Conservation (phyloP, 495 filamentous ascomycete species). For the Podospora pseudocomata region DNA sequence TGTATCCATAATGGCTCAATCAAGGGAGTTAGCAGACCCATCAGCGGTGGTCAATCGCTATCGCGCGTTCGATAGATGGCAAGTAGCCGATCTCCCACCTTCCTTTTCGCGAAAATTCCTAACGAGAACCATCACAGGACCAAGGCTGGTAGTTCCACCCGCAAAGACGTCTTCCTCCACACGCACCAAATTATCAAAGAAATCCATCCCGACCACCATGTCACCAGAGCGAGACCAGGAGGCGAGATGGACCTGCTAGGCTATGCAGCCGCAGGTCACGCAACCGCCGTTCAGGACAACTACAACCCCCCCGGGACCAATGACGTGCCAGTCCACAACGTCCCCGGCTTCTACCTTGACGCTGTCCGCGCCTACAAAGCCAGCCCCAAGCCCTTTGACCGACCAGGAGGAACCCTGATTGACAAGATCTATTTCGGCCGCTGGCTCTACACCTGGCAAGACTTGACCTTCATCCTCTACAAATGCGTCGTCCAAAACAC, state of each 20-base stretch:
- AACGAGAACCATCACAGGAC: not conserved
- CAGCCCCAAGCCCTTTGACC: constrained; percentile 9
- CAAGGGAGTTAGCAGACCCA: not conserved
- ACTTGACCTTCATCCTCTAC: constrained; percentile 45
- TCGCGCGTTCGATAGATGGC: not conserved
- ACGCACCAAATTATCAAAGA: constrained; percentile 15
- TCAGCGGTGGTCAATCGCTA: not conserved
- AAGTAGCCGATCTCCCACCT: not conserved
- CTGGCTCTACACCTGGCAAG: constrained; percentile 43
- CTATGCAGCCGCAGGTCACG: constrained; percentile 30
- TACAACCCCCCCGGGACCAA: constrained; percentile 14
- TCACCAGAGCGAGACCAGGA: constrained; percentile 20
- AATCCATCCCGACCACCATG: constrained; percentile 25
- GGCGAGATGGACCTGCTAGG: constrained; percentile 23
- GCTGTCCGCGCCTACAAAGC: not conserved
- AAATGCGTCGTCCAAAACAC: constrained; percentile 36
- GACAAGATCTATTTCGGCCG: constrained; percentile 37
- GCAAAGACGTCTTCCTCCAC: not conserved
- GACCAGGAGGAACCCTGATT: not conserved
- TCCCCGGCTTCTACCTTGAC: not conserved
- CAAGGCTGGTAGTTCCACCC: not conserved
- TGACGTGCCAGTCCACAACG: constrained; percentile 20
- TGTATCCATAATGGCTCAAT: not conserved
- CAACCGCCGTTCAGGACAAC: constrained; percentile 16
- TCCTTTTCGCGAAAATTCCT: not conserved